Evolutionary conservation across 2,329 filamentous ascomycete genomes (phyloP).

Genomic region (Arthrobotrys megalospora): DNA sequence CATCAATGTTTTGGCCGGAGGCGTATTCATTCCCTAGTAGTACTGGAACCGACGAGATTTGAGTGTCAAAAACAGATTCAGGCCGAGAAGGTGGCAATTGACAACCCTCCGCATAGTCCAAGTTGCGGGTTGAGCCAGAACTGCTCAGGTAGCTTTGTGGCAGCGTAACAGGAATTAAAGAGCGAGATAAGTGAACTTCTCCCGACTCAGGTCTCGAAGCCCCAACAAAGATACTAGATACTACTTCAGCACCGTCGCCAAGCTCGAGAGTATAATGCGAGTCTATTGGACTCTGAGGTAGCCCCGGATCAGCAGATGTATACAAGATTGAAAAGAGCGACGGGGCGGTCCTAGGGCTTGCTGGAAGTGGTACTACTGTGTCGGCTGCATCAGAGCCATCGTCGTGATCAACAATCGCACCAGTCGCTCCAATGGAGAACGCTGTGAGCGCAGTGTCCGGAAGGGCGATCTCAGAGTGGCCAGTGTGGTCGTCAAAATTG

Average conservation of each 20-base stretch:
- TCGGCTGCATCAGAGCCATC: background rate
- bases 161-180: background rate
- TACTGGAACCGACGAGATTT: background rate
- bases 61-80: background rate
- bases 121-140: background rate
- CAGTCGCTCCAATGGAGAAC: background rate
- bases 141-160: background rate
- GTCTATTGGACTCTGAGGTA: conserved; percentile 32
- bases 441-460: conserved; percentile 16
- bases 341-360: conserved; percentile 14
- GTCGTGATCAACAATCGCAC: background rate
- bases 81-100: conserved; percentile 19
- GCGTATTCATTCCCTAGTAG: background rate
- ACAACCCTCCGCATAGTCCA: background rate
- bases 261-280: conserved; percentile 8
- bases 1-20: background rate
- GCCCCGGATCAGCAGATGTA: background rate
- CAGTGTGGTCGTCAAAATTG: background rate
- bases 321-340: background rate
- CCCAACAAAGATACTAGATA: background rate
- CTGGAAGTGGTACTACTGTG: conserved; percentile 15
- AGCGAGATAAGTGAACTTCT: background rate
- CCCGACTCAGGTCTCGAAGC: background rate
- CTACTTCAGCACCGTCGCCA: background rate
- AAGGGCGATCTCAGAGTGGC: conserved; percentile 9